A percentile compares a stretch with the other conserved stretches of the same genome.
These are phyloP conservation scores for Fusarium compactum DNA, from an alignment of 2,329 filamentous ascomycete genomes.

Conservation along the genomic window DNA sequence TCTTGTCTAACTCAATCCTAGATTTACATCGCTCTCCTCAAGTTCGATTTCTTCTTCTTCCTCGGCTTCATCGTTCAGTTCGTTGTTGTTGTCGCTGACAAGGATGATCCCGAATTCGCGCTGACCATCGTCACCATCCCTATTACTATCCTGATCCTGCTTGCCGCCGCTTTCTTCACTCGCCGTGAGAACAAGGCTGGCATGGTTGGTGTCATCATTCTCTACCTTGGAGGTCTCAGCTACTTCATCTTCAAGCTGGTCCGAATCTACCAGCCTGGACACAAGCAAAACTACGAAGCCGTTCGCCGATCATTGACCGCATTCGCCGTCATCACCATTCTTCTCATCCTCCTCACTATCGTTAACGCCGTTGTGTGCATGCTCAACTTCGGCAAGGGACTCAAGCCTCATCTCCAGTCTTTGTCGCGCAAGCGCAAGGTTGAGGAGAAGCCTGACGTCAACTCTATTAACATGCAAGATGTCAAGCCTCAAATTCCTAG, in stretches of 20 bases:
- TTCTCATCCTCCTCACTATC: conserved; percentile 90
- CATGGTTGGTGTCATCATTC: conserved; percentile 81
- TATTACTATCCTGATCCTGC: conserved; percentile 88
- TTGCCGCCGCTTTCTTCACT: conserved; percentile 87
- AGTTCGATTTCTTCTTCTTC: conserved; percentile 99
- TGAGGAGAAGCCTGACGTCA: conserved; percentile 67
- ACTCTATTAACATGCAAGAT: conserved; percentile 68
- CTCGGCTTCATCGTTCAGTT: conserved; percentile 98
- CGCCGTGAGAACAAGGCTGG: conserved; percentile 83
- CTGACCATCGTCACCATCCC: conserved; percentile 92
- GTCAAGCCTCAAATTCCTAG: conserved; percentile 67
- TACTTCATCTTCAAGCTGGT: conserved; percentile 99
- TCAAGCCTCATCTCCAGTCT: conserved; percentile 85
- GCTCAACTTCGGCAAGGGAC: conserved; percentile 87
- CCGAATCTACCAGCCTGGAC: conserved; percentile 84
- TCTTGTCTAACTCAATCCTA: conserved; percentile 51
- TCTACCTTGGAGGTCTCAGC: conserved; percentile 88
- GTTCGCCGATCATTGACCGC: conserved; percentile 89
- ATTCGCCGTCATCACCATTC: conserved; percentile 92
- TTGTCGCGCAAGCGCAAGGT: conserved; percentile 54
- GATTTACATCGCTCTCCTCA: conserved; percentile 97
- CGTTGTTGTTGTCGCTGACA: conserved; percentile 85
- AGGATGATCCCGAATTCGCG: conserved; percentile 79
- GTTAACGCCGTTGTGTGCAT: conserved; percentile 88
- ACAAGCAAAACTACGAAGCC: conserved; percentile 74